Evolutionary conservation across 2,329 filamentous ascomycete species (phyloP).

Genomic region (Xylaria sp.): DNA sequence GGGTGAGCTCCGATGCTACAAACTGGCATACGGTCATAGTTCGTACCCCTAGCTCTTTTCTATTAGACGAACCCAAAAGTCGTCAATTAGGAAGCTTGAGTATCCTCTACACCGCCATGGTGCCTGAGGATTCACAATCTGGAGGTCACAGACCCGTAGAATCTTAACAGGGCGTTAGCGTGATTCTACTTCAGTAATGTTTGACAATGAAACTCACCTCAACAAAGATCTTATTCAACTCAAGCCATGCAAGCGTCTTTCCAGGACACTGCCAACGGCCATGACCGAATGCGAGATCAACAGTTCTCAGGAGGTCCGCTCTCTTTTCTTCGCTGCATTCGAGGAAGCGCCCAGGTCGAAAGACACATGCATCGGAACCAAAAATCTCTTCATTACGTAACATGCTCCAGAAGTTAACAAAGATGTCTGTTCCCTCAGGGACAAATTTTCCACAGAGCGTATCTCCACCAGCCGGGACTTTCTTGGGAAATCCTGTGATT

Average conservation of each 20-base stretch:
- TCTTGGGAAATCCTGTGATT: constrained; percentile 42
- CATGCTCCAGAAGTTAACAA: constrained; percentile 41
- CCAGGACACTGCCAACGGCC: constrained; percentile 45
- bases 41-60: constrained; percentile 23
- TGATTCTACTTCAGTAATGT: not conserved
- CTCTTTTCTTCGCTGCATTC: constrained; percentile 36
- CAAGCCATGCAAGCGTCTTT: constrained; percentile 43
- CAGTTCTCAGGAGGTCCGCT: constrained; percentile 30
- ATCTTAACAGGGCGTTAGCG: constrained; percentile 36
- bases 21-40: not conserved
- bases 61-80: constrained; percentile 40
- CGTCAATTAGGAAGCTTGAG: constrained; percentile 42
- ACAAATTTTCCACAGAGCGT: constrained; percentile 41
- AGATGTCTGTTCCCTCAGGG: constrained; percentile 44
- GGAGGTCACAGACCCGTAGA: constrained; percentile 42
- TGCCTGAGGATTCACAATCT: constrained; percentile 40
- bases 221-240: constrained; percentile 43
- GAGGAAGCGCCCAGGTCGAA: constrained; percentile 44
- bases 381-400: constrained; percentile 43
- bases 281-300: constrained; percentile 45
- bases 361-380: constrained; percentile 43
- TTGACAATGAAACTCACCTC: constrained; percentile 22
- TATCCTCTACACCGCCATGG: constrained; percentile 41
- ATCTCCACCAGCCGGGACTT: constrained; percentile 43
- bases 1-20: not conserved